Evolutionary conservation across 2,329 filamentous ascomycete genomes (phyloP).

Genomic region (Coniella vitis): DNA sequence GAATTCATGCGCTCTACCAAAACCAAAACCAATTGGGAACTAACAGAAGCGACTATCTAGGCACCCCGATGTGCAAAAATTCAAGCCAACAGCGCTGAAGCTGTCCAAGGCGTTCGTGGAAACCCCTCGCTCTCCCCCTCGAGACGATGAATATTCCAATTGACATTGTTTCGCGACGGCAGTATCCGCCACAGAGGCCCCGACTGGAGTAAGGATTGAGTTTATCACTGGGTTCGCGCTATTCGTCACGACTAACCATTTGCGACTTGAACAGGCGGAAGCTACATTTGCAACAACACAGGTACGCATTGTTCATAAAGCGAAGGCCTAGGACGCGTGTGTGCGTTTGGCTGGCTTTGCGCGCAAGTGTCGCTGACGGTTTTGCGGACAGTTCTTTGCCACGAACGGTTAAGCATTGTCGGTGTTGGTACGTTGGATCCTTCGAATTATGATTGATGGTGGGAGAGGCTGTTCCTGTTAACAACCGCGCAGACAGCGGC

Average conservation of each 20-base stretch:
- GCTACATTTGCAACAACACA: conserved; percentile 81
- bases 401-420: conserved; percentile 96
- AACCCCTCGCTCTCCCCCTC: not conserved
- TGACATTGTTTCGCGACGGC: conserved; percentile 30
- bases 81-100: conserved; percentile 90
- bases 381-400: conserved; percentile 68
- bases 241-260: conserved; percentile 12
- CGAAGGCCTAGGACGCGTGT: too few relatives aligned
- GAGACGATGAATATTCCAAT: conserved; percentile 22
- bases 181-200: conserved; percentile 93
- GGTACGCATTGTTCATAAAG: conserved; percentile 50
- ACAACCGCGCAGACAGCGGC: conserved; percentile 64
- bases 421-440: conserved; percentile 69
- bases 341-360: not conserved
- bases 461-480: conserved; percentile 15
- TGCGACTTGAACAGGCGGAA: conserved; percentile 60
- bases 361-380: conserved; percentile 23
- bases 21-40: conserved; percentile 9
- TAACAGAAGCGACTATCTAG: conserved; percentile 28
- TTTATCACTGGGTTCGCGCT: conserved; percentile 19
- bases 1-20: not conserved
- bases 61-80: conserved; percentile 91
- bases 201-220: conserved; percentile 81
- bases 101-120: conserved; percentile 83
- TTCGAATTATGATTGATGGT: not conserved